Base-by-base conservation (phyloP, 2,329 filamentous ascomycete species). In the Sporothrix phasma region DNA sequence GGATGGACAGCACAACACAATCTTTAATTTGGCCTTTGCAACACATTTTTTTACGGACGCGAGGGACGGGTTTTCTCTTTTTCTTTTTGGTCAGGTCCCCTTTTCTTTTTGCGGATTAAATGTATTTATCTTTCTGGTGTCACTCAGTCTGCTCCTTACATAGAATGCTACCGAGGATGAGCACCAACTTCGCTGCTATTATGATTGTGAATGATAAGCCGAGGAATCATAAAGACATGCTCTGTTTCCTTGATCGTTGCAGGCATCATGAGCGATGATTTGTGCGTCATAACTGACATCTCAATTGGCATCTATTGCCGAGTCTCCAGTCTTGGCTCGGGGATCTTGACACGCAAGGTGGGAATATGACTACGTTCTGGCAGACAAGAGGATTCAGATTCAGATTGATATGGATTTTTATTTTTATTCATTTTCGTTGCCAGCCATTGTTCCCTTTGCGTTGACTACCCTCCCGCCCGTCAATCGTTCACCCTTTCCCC, bases 141-240 rank as follows among this genome's bases (percentile, higher is more conserved):
- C n/a, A 41, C 46, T 39, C 41, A 19, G 31, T 60, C 39, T 22
- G 41, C 41, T 46, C 56, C 26, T 34, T 60, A 34, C 56, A 46
- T 60, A 60, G 56, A 60, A 60, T 60, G 56, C 24, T 46, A 60
- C 24, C 29, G 41, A 45, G 41, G 56, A 46, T 60, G 56, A 31
- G 56, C 56, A 31, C 26, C 39, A 31, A 43, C 5, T 51, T 51
- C 24, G 1, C 8, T 43, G 4, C 6, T 3, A 6, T n/a, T 7
- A 10, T 7, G n/a, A 4, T 24, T 22, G 24, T 58, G 37, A 41
- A 37, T 1, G 2, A n/a, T 47, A 19, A 5, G 8, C 41, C 15
- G 5, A n/a, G n/a, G n/a, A n/a, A n/a, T n/a, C n/a, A n/a, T n/a
- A n/a, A n/a, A n/a, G n/a, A n/a, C n/a, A n/a, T n/a, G n/a, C n/a